phyloP scores from a whole-genome alignment of 2,329 filamentous ascomycete genomes.

The Ciborinia camelliae region DNA sequence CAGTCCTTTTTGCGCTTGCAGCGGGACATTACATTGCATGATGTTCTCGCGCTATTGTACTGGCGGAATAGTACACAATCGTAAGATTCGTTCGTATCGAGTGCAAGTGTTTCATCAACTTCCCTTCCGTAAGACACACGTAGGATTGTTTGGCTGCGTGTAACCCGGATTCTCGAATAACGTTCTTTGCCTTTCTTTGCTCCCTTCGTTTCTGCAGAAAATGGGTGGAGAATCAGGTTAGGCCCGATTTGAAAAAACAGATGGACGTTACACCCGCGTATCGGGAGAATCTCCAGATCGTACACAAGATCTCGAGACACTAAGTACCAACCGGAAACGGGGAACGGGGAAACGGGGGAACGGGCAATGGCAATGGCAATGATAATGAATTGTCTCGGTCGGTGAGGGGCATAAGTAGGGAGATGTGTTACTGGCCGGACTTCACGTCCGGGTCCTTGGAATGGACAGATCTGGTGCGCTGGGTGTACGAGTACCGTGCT shows the following conservation, averaged over 20 bases:
- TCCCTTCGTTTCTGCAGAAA: neutral
- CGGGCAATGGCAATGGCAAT: neutral
- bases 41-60: slow-evolving; percentile 6
- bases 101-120: slow-evolving; percentile 1
- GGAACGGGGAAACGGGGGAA: neutral
- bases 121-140: slow-evolving; percentile 9
- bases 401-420: neutral
- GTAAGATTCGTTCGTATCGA: slow-evolving; percentile 16
- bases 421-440: neutral
- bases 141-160: neutral
- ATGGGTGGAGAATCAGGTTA: neutral
- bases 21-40: slow-evolving; percentile 1
- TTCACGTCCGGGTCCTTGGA: neutral
- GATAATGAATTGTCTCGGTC: neutral
- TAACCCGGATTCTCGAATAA: slow-evolving; percentile 1
- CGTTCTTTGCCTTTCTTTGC: neutral
- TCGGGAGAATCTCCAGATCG: slow-evolving; percentile 7
- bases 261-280: neutral
- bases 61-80: slow-evolving; percentile 11
- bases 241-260: slow-evolving; percentile 3
- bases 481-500: slow-evolving; percentile 6
- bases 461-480: neutral
- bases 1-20: neutral
- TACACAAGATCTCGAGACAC: slow-evolving; percentile 6
- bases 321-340: too few species aligned